Conservation (phyloP, 495 filamentous ascomycete genomes). For the Neurospora sp. region DNA sequence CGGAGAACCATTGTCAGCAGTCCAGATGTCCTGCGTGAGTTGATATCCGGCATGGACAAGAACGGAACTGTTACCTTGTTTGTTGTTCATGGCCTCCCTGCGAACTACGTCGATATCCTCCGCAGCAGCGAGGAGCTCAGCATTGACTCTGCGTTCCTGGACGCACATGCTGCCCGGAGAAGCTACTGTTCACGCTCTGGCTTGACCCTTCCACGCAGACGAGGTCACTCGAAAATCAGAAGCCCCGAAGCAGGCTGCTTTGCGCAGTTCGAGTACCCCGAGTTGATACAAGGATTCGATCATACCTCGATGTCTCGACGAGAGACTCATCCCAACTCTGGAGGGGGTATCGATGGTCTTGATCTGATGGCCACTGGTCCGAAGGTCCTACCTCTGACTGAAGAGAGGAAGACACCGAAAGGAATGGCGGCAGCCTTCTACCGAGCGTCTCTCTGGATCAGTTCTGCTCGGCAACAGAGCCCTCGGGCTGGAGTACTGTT, state of each 20-base stretch:
- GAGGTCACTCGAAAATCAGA: neutral
- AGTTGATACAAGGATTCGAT: conserved; percentile 10
- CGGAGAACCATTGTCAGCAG: neutral
- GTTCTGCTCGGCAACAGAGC: neutral
- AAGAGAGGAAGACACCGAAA: conserved; percentile 2
- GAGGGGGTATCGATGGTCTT: neutral
- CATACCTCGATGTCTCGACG: neutral
- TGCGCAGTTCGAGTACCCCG: conserved; percentile 25
- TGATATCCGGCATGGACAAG: neutral
- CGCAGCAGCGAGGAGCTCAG: conserved; percentile 3
- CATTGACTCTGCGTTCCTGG: conserved; percentile 23
- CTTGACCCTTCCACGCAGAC: neutral
- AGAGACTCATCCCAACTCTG: neutral
- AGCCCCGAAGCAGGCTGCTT: conserved; percentile 6
- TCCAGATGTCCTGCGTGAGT: conserved; percentile 9
- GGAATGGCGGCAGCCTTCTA: conserved; percentile 17
- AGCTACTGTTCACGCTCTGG: conserved; percentile 13
- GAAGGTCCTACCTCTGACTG: conserved; percentile 1
- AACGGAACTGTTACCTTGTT: conserved; percentile 9
- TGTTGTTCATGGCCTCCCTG: conserved; percentile 19
- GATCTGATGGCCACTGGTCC: conserved; percentile 7
- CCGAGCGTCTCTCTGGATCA: conserved; percentile 22
- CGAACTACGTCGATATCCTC: conserved; percentile 12
- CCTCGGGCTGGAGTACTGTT: conserved; percentile 18
- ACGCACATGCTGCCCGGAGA: conserved; percentile 20